Conservation (phyloP, 140 eudicot species). For the Oenanthe javanica region DNA sequence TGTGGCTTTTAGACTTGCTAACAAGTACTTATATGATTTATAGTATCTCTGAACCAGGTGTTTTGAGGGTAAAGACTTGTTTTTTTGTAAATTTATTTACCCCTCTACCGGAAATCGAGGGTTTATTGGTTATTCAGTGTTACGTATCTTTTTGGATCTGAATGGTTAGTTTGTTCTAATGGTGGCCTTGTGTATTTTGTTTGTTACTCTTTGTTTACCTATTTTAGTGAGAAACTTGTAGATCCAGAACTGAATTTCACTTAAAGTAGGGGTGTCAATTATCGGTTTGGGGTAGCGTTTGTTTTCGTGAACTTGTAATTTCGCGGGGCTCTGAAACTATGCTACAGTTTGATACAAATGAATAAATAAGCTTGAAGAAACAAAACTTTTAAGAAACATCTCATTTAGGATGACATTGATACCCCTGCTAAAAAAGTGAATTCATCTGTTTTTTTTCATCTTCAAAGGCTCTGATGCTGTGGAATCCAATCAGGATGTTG, state of each 20-base stretch:
- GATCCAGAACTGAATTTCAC: not conserved
- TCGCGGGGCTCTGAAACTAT: not conserved
- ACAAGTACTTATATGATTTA: no score
- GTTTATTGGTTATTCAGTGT: not conserved
- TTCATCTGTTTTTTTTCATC: not conserved
- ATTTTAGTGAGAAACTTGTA: not conserved
- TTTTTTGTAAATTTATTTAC: not conserved
- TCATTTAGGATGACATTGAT: not conserved
- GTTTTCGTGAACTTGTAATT: not conserved
- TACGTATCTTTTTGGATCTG: not conserved
- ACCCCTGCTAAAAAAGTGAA: not conserved
- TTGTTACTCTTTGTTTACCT: not conserved
- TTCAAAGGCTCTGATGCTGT: conserved; percentile 32
- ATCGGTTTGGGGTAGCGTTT: not conserved
- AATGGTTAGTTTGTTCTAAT: not conserved
- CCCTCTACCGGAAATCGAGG: not conserved
- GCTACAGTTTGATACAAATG: not conserved
- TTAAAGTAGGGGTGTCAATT: not conserved
- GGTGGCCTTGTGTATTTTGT: not conserved
- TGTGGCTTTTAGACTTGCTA: no score
- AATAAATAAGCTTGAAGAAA: not conserved
- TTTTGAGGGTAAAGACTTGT: not conserved
- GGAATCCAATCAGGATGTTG: conserved; percentile 40
- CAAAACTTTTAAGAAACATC: not conserved
- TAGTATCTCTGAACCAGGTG: no score